Percentiles rank a stretch among this genome's conserved stretches.
Evolutionary conservation across 805 yeast genomes (phyloP).

Genomic region (Blastobotrys chiropterorum): DNA sequence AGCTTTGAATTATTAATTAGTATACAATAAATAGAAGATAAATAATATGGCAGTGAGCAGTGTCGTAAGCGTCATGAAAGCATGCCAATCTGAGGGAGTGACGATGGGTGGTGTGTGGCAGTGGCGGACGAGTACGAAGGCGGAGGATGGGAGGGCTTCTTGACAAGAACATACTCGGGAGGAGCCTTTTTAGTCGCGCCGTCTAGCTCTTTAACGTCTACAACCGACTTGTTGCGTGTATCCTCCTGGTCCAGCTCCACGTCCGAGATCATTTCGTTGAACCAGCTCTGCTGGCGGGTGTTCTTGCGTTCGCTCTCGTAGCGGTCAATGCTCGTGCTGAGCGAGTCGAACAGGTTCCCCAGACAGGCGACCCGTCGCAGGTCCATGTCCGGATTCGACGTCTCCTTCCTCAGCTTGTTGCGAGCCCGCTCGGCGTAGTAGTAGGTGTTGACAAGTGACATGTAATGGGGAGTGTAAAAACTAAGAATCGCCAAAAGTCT

Average conservation of each 20-base stretch:
- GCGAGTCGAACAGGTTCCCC: constrained; percentile 57
- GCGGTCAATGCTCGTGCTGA: not conserved
- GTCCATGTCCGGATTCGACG: constrained; percentile 49
- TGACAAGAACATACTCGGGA: not conserved
- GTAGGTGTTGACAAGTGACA: constrained; percentile 39
- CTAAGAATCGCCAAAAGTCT: too few species aligned
- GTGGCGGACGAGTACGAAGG: not conserved
- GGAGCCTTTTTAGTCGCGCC: not conserved
- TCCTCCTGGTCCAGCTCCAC: not conserved
- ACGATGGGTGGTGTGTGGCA: not conserved
- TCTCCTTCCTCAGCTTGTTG: constrained; percentile 55
- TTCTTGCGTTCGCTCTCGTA: not conserved
- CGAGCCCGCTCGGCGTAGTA: constrained; percentile 60
- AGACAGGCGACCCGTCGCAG: constrained; percentile 58
- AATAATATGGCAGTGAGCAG: not conserved
- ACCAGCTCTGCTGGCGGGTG: not conserved
- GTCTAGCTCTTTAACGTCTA: not conserved
- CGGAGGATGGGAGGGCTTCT: not conserved
- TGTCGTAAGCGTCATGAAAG: not conserved
- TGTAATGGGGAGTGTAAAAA: not conserved
- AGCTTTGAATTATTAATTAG: too few species aligned
- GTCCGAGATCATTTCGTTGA: not conserved
- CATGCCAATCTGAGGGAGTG: not conserved
- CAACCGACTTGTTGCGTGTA: too few species aligned
- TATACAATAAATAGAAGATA: too few species aligned